Conservation (phyloP, 2,329 filamentous ascomycete species). For the Didymella keratinophila region DNA sequence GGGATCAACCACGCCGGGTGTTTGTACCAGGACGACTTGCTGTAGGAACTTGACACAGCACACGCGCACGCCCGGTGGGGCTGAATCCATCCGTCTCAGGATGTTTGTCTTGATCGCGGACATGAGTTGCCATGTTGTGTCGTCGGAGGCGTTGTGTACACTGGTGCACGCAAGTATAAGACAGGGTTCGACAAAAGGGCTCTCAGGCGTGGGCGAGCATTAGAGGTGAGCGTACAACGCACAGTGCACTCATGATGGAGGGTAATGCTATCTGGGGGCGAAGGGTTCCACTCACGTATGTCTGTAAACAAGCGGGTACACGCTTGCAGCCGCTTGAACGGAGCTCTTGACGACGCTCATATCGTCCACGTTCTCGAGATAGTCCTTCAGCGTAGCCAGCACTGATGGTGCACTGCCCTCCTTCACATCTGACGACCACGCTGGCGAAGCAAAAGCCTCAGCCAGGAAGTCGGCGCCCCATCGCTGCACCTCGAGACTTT, state of each 20-base stretch:
- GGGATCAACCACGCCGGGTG: conserved; percentile 82
- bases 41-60: conserved; percentile 99
- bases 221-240: conserved; percentile 24
- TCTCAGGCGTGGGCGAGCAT: conserved; percentile 26
- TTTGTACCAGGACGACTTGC: conserved; percentile 90
- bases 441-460: conserved; percentile 94
- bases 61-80: conserved; percentile 78
- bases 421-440: conserved; percentile 78
- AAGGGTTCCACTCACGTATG: conserved; percentile 79
- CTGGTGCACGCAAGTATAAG: conserved; percentile 61
- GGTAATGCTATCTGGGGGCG: conserved; percentile 32
- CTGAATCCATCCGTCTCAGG: conserved; percentile 84
- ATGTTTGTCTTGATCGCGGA: conserved; percentile 88
- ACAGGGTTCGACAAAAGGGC: conserved; percentile 36
- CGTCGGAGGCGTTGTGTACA: conserved; percentile 85
- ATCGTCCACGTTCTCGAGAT: conserved; percentile 69
- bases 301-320: conserved; percentile 90
- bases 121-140: conserved; percentile 86
- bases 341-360: conserved; percentile 81
- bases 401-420: conserved; percentile 79
- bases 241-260: conserved; percentile 26
- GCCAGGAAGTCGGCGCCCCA: conserved; percentile 97
- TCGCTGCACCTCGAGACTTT: conserved; percentile 77
- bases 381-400: conserved; percentile 72
- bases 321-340: conserved; percentile 87